Evolutionary conservation across 2,329 filamentous ascomycete genomes (phyloP).

Genomic region (Cryphonectria naterciae): DNA sequence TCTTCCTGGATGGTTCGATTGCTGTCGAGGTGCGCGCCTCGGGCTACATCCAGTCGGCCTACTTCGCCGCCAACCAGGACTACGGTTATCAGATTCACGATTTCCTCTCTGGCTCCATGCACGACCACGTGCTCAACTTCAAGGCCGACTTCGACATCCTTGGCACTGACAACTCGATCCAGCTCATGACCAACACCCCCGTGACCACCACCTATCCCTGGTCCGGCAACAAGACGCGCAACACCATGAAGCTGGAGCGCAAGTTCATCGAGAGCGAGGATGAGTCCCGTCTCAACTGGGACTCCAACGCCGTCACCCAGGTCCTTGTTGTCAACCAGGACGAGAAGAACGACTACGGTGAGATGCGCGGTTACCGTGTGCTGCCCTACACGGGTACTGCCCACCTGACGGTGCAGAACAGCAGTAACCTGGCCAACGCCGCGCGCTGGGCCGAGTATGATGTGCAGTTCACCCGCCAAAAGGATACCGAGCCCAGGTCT

Average conservation of each 20-base stretch:
- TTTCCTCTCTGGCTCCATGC: constrained; percentile 52
- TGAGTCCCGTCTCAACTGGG: constrained; percentile 52
- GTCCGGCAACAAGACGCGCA: constrained; percentile 50
- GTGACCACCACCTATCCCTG: constrained; percentile 48
- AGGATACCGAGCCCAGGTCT: constrained; percentile 55
- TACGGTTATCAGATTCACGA: constrained; percentile 57
- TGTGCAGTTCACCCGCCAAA: constrained; percentile 53
- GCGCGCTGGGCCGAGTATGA: constrained; percentile 55
- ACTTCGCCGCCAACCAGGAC: constrained; percentile 48
- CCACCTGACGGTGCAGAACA: constrained; percentile 54
- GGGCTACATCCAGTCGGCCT: constrained; percentile 58
- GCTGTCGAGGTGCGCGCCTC: constrained; percentile 55
- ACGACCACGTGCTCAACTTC: constrained; percentile 60
- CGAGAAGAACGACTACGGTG: constrained; percentile 52
- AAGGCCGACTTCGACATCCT: constrained; percentile 58
- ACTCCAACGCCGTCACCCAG: constrained; percentile 49
- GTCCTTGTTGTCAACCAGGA: constrained; percentile 57
- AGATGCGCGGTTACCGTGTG: constrained; percentile 55
- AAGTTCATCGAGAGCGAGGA: constrained; percentile 48
- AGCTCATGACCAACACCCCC: constrained; percentile 42
- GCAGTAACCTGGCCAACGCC: constrained; percentile 48
- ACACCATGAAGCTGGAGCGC: constrained; percentile 56
- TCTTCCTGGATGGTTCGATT: constrained; percentile 56
- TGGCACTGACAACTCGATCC: constrained; percentile 50
- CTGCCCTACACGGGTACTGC: constrained; percentile 43